Percentiles rank a stretch among this genome's conserved stretches.
Evolutionary conservation across 345 rosid genomes (phyloP).

Genomic region (Salix dunnii): DNA sequence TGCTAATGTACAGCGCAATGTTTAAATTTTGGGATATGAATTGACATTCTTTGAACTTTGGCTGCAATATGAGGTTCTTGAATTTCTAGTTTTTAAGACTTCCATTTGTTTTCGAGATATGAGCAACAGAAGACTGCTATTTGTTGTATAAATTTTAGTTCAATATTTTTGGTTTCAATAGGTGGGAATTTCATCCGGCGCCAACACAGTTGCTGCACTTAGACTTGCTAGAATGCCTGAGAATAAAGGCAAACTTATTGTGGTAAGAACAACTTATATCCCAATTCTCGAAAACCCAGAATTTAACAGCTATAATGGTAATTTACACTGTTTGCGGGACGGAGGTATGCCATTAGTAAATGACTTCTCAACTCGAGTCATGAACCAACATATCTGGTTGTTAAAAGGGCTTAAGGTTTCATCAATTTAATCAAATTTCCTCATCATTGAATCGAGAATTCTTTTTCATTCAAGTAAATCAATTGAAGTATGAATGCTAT

Average conservation of each 20-base stretch:
- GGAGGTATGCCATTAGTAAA: background rate
- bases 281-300: background rate
- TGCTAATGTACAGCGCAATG: background rate
- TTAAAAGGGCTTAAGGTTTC: background rate
- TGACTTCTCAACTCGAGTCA: background rate
- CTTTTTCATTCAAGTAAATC: background rate
- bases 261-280: slow-evolving; percentile 46
- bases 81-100: background rate
- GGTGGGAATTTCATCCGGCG: slow-evolving; percentile 98
- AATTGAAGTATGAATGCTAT: background rate
- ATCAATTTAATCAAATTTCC: background rate
- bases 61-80: background rate
- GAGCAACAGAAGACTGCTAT: background rate
- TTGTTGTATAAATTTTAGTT: background rate
- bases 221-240: slow-evolving; percentile 80
- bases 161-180: slow-evolving; percentile 18
- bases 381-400: background rate
- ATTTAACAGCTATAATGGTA: background rate
- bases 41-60: background rate
- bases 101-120: background rate
- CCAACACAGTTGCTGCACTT: slow-evolving; percentile 87
- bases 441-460: background rate
- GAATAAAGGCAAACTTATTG: slow-evolving; percentile 92
- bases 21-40: background rate
- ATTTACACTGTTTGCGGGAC: background rate